Conservation (phyloP, 257 asterid genomes). For the Fraxinus quadrangulata region DNA sequence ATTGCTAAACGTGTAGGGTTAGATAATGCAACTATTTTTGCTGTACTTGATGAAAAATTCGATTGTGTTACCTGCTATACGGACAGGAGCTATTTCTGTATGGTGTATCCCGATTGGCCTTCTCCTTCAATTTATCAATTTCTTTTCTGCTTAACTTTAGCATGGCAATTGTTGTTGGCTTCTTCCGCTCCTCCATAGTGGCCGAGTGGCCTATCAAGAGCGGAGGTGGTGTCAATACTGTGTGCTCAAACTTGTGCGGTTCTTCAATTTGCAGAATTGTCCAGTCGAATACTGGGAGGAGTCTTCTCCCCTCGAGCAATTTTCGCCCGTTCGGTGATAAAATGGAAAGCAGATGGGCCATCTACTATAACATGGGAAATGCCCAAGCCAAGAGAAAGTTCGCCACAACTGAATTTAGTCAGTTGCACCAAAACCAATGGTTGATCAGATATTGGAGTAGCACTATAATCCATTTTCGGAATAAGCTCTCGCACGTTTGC, state of each 20-base stretch:
- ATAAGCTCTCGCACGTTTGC: background rate
- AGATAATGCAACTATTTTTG: no score
- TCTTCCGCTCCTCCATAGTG: constrained; percentile 24
- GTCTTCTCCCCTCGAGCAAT: constrained; percentile 31
- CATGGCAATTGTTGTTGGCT: constrained; percentile 16
- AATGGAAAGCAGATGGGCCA: constrained; percentile 27
- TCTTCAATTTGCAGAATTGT: background rate
- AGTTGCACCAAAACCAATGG: constrained; percentile 19
- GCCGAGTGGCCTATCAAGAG: constrained; percentile 19
- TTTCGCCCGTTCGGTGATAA: constrained; percentile 26
- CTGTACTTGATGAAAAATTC: no score
- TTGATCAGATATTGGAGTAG: constrained; percentile 14
- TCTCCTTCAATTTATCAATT: constrained; percentile 12
- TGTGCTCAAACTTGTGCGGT: background rate
- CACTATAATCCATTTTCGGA: background rate
- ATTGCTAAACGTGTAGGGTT: no score
- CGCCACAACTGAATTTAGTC: background rate
- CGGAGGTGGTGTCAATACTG: constrained; percentile 15
- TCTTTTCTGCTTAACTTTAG: constrained; percentile 24
- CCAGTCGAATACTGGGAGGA: constrained; percentile 23
- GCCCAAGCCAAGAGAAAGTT: background rate
- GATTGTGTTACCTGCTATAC: constrained; percentile 2
- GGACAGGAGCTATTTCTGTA: background rate
- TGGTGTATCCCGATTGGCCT: constrained; percentile 18
- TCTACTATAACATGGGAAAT: constrained; percentile 20